Evolutionary conservation across 345 rosid genomes (phyloP), one percentile per base, ranked within the genome.

Genomic region (Stellera chamaejasme): DNA sequence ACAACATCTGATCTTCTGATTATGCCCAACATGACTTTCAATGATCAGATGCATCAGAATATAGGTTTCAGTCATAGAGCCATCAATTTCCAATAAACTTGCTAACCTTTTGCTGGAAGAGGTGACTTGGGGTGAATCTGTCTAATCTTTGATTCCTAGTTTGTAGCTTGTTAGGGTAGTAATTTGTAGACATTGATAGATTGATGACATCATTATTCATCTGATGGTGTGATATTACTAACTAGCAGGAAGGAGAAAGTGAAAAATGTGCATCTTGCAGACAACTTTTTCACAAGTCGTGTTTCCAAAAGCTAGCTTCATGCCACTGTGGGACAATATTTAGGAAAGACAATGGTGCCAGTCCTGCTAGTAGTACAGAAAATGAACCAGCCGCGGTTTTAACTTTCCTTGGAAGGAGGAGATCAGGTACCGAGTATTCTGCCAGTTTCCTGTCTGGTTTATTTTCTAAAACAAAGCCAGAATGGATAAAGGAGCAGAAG

Each of bases 211-310:
- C 39, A 32, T 32, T 32, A 32, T 32, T 42, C 12, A 47, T 64
- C 73, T 78, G 50, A 75, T 13, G 0, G 51, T 49, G 5, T 27
- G 46, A 43, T 62, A 54, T 60, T 58, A 45, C 58, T 47, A 69
- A 45, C 58, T 47, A 69, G 67, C 91, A 93, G 99, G 94, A 89
- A 77, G 84, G 72, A 45, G 91, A 81, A 72, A 65, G 74, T 54
- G 79, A 70, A 45, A 82, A 56, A 79, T 93, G 97, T 45, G 54
- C 58, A 27, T 66, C 82, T 12, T 93, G 99, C 56, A 72, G 72
- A 49, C 72, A 71, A 10, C 84, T 72, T 39, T 86, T 80, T 73
- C 97, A 93, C 63, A 81, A 77, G 73, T 64, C 69, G 50, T 93
- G 99, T 80, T 87, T 89, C 58, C 70, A 63, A 61, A 81, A 67